These are phyloP conservation scores for Scytalidium lignicola DNA, from an alignment of 2,329 filamentous ascomycete species.

Conservation along the genomic window DNA sequence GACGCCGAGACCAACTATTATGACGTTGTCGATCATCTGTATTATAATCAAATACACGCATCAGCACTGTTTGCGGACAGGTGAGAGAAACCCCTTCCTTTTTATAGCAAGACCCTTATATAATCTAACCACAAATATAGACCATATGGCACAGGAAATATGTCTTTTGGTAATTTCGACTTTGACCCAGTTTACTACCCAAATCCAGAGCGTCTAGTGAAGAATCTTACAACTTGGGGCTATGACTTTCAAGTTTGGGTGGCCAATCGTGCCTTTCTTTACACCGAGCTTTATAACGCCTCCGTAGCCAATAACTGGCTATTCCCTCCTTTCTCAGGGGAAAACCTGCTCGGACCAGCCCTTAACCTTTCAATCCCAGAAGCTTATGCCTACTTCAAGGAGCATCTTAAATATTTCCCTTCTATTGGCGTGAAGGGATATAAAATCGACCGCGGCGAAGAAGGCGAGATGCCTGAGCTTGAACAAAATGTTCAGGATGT, in stretches of 20 bases:
- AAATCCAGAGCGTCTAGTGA: conserved; percentile 25
- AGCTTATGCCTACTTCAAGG: conserved; percentile 30
- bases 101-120: neutral
- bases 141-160: conserved; percentile 28
- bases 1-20: conserved; percentile 31
- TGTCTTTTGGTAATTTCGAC: conserved; percentile 31
- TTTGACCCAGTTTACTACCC: conserved; percentile 31
- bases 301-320: conserved; percentile 27
- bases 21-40: conserved; percentile 29
- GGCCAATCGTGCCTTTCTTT: conserved; percentile 29
- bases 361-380: conserved; percentile 32
- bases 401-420: conserved; percentile 26
- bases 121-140: conserved; percentile 1
- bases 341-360: conserved; percentile 27
- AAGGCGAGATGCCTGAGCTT: conserved; percentile 32
- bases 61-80: conserved; percentile 29
- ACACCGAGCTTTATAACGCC: conserved; percentile 29
- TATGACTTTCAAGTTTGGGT: conserved; percentile 33
- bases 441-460: conserved; percentile 34
- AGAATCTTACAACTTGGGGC: conserved; percentile 26
- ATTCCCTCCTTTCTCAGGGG: conserved; percentile 23
- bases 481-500: conserved; percentile 31
- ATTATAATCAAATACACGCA: conserved; percentile 27
- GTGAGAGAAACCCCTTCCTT: too few relatives aligned
- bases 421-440: conserved; percentile 30